A percentile compares a stretch with the other conserved stretches of the same genome.
Evolutionary conservation across 2,329 filamentous ascomycete genomes (phyloP).

Genomic region (Stemphylium beticola): DNA sequence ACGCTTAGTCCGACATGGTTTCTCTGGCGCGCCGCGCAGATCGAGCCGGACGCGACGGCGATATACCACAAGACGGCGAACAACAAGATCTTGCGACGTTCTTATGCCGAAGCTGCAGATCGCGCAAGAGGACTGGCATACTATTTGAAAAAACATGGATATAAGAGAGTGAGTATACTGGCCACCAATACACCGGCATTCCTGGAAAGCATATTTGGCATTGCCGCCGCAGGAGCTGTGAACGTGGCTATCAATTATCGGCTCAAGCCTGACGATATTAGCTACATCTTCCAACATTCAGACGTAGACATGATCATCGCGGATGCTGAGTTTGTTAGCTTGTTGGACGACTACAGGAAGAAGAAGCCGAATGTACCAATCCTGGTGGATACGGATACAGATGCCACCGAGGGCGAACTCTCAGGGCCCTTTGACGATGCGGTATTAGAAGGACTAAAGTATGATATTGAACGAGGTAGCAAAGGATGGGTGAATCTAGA

Average conservation of each 20-base stretch:
- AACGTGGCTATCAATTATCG: conserved; percentile 77
- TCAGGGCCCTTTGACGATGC: conserved; percentile 84
- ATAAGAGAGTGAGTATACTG: conserved; percentile 81
- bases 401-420: conserved; percentile 73
- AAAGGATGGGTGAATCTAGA: conserved; percentile 80
- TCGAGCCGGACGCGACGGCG: conserved; percentile 81
- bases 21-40: conserved; percentile 80
- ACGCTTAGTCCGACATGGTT: conserved; percentile 87
- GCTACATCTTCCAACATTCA: conserved; percentile 87
- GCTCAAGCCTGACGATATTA: conserved; percentile 82
- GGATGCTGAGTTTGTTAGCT: conserved; percentile 76
- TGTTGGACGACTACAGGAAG: conserved; percentile 71
- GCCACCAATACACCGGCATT: conserved; percentile 95
- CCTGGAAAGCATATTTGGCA: conserved; percentile 86
- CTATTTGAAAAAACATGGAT: conserved; percentile 76
- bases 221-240: conserved; percentile 79
- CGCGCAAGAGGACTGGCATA: conserved; percentile 88
- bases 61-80: conserved; percentile 87
- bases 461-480: conserved; percentile 69
- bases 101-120: conserved; percentile 82
- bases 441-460: conserved; percentile 76
- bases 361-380: conserved; percentile 69
- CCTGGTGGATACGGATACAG: conserved; percentile 84
- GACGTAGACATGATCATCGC: conserved; percentile 88
- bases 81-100: conserved; percentile 73